These are phyloP conservation scores for Paecilomyces dactylethromorphus DNA, from an alignment of 2,329 filamentous ascomycete genomes.

Conservation along the genomic window DNA sequence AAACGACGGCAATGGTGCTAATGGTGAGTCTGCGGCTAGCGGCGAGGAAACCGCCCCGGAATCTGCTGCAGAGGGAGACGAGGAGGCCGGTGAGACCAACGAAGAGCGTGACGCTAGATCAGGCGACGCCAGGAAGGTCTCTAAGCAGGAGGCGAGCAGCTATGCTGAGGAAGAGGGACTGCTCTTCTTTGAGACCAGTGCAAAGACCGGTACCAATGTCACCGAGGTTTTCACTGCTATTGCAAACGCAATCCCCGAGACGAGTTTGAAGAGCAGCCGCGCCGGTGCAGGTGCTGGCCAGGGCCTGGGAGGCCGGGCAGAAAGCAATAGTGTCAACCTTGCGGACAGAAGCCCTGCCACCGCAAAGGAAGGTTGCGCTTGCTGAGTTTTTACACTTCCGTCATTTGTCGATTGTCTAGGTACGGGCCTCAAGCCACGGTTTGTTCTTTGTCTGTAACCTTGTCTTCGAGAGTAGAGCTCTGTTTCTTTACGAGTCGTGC, in stretches of 20 bases:
- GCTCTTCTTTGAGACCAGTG: slow-evolving; percentile 96
- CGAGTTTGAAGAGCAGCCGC: slow-evolving; percentile 83
- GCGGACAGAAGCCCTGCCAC: slow-evolving; percentile 64
- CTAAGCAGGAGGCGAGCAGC: slow-evolving; percentile 80
- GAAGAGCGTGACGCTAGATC: slow-evolving; percentile 56
- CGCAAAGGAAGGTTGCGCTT: slow-evolving; percentile 89
- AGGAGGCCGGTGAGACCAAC: slow-evolving; percentile 42
- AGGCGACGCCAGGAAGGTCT: slow-evolving; percentile 77
- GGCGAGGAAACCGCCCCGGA: slow-evolving; percentile 31
- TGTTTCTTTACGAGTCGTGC: not conserved
- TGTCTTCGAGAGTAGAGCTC: not conserved
- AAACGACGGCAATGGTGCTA: slow-evolving; percentile 46
- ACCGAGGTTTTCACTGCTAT: slow-evolving; percentile 96
- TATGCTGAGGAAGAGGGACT: slow-evolving; percentile 94
- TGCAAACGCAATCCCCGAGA: slow-evolving; percentile 95
- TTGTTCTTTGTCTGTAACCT: not conserved
- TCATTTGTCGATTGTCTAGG: not conserved
- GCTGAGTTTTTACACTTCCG: slow-evolving; percentile 43
- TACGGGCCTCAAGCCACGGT: not conserved
- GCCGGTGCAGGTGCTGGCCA: slow-evolving; percentile 56
- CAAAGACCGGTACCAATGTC: slow-evolving; percentile 92
- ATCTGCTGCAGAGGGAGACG: slow-evolving; percentile 23
- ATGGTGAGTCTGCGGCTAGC: slow-evolving; percentile 23
- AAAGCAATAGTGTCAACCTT: slow-evolving; percentile 69
- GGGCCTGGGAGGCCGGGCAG: slow-evolving; percentile 47